A percentile compares a stretch with the other conserved stretches of the same genome.
Conservation (phyloP, 495 filamentous ascomycete species). For the Penicillium desertorum region DNA sequence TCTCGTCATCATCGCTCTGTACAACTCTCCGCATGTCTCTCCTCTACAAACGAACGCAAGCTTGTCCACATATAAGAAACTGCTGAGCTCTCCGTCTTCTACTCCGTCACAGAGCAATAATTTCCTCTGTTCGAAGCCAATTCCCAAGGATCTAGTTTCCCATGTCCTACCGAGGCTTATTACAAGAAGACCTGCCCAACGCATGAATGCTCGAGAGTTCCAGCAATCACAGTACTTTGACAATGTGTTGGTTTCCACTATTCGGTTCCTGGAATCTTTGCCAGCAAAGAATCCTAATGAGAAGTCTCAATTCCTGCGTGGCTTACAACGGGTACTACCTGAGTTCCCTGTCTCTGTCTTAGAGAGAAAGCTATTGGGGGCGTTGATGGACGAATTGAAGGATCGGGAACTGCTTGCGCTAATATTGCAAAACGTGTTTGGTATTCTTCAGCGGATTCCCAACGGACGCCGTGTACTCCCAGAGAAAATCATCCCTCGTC, state of each 20-base stretch:
- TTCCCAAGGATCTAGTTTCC: conserved; percentile 74
- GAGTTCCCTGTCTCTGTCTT: conserved; percentile 91
- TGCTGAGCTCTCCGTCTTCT: conserved; percentile 72
- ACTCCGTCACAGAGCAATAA: conserved; percentile 77
- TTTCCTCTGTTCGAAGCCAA: conserved; percentile 72
- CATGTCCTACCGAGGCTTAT: conserved; percentile 80
- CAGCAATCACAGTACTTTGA: conserved; percentile 94
- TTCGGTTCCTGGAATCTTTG: conserved; percentile 87
- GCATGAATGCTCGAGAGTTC: conserved; percentile 87
- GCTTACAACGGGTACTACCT: conserved; percentile 77
- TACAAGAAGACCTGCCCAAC: conserved; percentile 78
- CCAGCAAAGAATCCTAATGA: conserved; percentile 90
- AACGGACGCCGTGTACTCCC: conserved; percentile 73
- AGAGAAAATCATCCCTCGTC: conserved; percentile 76
- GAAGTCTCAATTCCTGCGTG: conserved; percentile 87
- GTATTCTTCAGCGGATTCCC: conserved; percentile 73
- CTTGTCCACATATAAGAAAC: conserved; percentile 73
- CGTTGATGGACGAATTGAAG: conserved; percentile 86
- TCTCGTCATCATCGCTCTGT: conserved; percentile 81
- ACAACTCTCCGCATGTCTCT: conserved; percentile 87
- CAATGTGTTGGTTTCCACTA: conserved; percentile 91
- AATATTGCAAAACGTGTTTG: conserved; percentile 86
- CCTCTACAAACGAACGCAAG: conserved; percentile 80
- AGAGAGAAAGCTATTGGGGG: conserved; percentile 90
- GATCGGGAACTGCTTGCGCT: conserved; percentile 81